Evolutionary conservation across 2,329 filamentous ascomycete genomes (phyloP).

Genomic region (Pezicula carpinea): DNA sequence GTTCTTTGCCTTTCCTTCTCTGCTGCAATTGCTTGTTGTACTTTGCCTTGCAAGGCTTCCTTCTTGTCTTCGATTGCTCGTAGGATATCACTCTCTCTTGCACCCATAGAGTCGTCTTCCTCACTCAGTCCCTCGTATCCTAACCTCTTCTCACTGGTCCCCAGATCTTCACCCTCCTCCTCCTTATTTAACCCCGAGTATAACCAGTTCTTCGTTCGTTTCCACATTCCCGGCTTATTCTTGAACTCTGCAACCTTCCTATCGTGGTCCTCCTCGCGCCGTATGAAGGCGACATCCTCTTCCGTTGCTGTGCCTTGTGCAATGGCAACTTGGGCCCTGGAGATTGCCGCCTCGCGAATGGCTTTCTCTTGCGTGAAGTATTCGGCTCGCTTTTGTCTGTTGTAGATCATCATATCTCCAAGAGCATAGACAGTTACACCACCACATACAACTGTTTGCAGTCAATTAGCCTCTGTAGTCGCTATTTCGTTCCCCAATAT

Average conservation of each 20-base stretch:
- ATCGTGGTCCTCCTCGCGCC: constrained; percentile 51
- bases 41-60: constrained; percentile 16
- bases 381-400: constrained; percentile 57
- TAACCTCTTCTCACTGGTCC: constrained; percentile 17
- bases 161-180: constrained; percentile 20
- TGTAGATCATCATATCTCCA: constrained; percentile 63
- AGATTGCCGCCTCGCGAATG: constrained; percentile 39
- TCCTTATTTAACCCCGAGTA: constrained; percentile 30
- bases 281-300: constrained; percentile 46
- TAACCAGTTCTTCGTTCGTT: constrained; percentile 24
- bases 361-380: constrained; percentile 49
- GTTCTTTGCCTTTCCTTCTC: constrained; percentile 26
- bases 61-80: constrained; percentile 26
- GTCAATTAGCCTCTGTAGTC: constrained; percentile 7
- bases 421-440: constrained; percentile 60
- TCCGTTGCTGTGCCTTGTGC: constrained; percentile 39
- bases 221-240: constrained; percentile 23
- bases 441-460: constrained; percentile 47
- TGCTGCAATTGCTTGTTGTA: constrained; percentile 23
- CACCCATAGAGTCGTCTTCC: constrained; percentile 16
- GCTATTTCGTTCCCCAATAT: not conserved
- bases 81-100: constrained; percentile 21
- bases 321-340: constrained; percentile 38
- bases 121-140: constrained; percentile 21
- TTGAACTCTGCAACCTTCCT: constrained; percentile 20